These are phyloP conservation scores for Cornus suecica DNA, from an alignment of 148 eudicot species.

Conservation along the genomic window DNA sequence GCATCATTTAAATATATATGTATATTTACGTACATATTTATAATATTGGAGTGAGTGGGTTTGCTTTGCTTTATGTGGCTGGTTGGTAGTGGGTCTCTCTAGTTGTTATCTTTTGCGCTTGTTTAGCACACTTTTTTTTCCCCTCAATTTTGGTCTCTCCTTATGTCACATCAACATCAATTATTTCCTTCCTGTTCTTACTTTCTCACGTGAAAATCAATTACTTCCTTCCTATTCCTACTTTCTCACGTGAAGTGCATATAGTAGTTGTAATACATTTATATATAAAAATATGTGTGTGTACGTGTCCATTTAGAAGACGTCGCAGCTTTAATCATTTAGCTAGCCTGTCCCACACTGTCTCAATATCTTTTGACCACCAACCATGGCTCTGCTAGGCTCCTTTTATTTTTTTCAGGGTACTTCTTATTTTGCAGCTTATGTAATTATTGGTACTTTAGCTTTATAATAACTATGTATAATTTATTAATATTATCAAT, in stretches of 20 bases:
- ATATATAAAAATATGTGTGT: background rate
- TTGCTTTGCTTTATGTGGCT: background rate
- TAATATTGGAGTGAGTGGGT: background rate
- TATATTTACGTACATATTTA: no score
- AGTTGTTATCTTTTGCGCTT: slow-evolving; percentile 1
- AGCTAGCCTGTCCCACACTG: background rate
- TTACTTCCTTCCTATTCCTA: background rate
- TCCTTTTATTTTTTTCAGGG: background rate
- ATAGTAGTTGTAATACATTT: no score
- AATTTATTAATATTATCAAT: no score
- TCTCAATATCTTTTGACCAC: background rate
- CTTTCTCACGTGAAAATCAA: slow-evolving; percentile 6
- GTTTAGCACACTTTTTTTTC: slow-evolving; percentile 7
- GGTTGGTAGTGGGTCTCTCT: slow-evolving; percentile 6
- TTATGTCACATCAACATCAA: background rate
- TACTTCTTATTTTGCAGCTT: background rate
- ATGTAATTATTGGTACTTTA: background rate
- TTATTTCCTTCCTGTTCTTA: slow-evolving; percentile 6
- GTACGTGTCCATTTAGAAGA: no score
- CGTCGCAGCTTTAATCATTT: background rate
- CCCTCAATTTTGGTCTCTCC: background rate
- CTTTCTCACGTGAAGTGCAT: background rate
- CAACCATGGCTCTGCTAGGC: background rate
- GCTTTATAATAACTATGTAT: background rate
- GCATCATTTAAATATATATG: background rate